Evolutionary conservation across 2,329 filamentous ascomycete genomes (phyloP).

Genomic region (Botrytis elliptica): DNA sequence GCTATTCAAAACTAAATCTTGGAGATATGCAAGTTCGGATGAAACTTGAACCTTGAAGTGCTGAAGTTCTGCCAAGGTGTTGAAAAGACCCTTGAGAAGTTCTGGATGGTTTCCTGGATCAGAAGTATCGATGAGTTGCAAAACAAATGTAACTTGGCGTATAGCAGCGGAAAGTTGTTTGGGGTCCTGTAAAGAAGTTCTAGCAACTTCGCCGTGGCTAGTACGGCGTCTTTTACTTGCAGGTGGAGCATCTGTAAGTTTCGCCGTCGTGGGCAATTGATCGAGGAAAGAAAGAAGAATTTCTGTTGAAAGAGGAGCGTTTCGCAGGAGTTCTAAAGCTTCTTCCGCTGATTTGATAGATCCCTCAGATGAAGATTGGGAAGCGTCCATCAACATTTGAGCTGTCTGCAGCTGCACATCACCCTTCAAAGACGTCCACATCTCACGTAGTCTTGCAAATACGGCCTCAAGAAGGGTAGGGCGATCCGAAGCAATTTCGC

Average conservation of each 20-base stretch:
- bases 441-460: slow-evolving; percentile 66
- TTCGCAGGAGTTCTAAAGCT: slow-evolving; percentile 70
- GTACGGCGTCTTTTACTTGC: slow-evolving; percentile 77
- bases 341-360: slow-evolving; percentile 49
- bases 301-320: slow-evolving; percentile 69
- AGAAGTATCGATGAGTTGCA: slow-evolving; percentile 84
- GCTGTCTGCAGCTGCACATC: slow-evolving; percentile 60
- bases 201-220: slow-evolving; percentile 67
- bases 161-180: slow-evolving; percentile 66
- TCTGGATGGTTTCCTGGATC: slow-evolving; percentile 72
- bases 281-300: slow-evolving; percentile 72
- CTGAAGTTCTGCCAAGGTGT: slow-evolving; percentile 81
- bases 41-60: slow-evolving; percentile 77
- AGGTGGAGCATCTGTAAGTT: slow-evolving; percentile 69
- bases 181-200: slow-evolving; percentile 60
- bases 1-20: slow-evolving; percentile 79
- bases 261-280: slow-evolving; percentile 69
- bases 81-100: slow-evolving; percentile 77
- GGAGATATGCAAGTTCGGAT: slow-evolving; percentile 86
- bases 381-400: slow-evolving; percentile 61
- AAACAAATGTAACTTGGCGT: slow-evolving; percentile 76
- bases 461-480: slow-evolving; percentile 58
- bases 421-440: slow-evolving; percentile 72
- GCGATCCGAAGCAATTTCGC: slow-evolving; percentile 46
- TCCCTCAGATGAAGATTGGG: slow-evolving; percentile 46